Evolutionary conservation across 2,329 filamentous ascomycete species (phyloP), one percentile per base, ranked within the genome.

Genomic region (Aspergillus ruber): DNA sequence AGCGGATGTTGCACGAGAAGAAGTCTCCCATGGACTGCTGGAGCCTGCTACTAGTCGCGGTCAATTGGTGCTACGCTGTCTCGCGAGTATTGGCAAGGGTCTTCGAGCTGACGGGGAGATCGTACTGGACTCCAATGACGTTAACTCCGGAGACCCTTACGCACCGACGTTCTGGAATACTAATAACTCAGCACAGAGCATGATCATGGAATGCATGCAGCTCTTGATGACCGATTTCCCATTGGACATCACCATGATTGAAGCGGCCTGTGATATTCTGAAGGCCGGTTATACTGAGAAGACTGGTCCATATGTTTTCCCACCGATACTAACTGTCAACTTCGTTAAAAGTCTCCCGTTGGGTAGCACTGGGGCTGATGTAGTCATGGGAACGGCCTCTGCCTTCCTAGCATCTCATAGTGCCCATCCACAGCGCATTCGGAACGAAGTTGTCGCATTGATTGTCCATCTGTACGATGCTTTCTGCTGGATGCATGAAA

Each of bases 201-300:
- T 66, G 36, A 65, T 71, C 20, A 66, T 73, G 57, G 61, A 71
- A 49, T 66, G 66, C 20, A 61, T 74, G 56, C 59, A 68, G 25
- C 60, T 67, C 20, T 57, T 73, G n/a, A 60, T 70, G 42, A 62
- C 62, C 25, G 61, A 66, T 20, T 72, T 72, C 33, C 64, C 66
- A 6, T 55, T 64, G 27, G 70, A 73, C 44, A 62, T 61, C 42
- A 59, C 61, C n/a, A 68, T 74, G 8, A 67, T 74, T 17, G 71
- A 73, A 56, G 67, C 70, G 6, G 65, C 69, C 6, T 74, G 71
- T 52, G 70, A 74, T 43, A 68, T 75, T 17, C 54, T 75, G 33
- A 72, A 68, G 51, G 70, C 71, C 9, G 72, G 72, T 3, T 74
- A 69, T 49, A 73, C 72, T 3, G 72, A 75, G 49, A 60, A 56